A percentile compares a stretch with the other conserved stretches of the same genome.
These are phyloP conservation scores for Jamesozyma piceae DNA, from an alignment of 805 yeast species.

Conservation along the genomic window DNA sequence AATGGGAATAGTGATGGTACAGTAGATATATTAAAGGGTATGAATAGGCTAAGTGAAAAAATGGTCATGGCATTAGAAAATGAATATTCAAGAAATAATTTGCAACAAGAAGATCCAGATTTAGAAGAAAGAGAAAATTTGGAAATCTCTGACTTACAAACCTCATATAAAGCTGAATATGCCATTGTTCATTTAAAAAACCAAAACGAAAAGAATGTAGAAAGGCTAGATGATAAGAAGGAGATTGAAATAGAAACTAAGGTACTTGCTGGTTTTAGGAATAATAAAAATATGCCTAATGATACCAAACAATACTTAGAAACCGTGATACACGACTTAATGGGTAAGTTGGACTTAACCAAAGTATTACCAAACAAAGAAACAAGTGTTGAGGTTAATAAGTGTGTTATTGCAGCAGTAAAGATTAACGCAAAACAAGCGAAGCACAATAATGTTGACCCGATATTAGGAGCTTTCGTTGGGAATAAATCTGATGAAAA, in stretches of 20 bases:
- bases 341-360: slow-evolving; percentile 23
- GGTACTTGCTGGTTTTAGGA: slow-evolving; percentile 11
- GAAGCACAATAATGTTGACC: slow-evolving; percentile 26
- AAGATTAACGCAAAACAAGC: slow-evolving; percentile 47
- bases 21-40: slow-evolving; percentile 68
- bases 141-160: slow-evolving; percentile 43
- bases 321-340: slow-evolving; percentile 12
- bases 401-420: slow-evolving; percentile 39
- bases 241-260: neutral
- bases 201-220: neutral
- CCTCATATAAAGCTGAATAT: slow-evolving; percentile 39
- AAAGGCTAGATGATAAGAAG: neutral
- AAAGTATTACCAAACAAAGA: slow-evolving; percentile 16
- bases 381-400: slow-evolving; percentile 27
- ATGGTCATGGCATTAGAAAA: slow-evolving; percentile 54
- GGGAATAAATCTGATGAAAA: slow-evolving; percentile 21
- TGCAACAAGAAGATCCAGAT: slow-evolving; percentile 31
- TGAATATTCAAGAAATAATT: slow-evolving; percentile 32
- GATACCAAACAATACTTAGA: slow-evolving; percentile 13
- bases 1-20: slow-evolving; percentile 53
- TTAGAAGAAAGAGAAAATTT: slow-evolving; percentile 37
- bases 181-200: slow-evolving; percentile 37
- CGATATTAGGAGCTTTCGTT: slow-evolving; percentile 19
- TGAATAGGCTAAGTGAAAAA: slow-evolving; percentile 79
- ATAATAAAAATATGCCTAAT: neutral